Percentiles rank a stretch among this genome's conserved stretches.
These are phyloP conservation scores for Dactylellina drechsleri DNA, from an alignment of 2,329 filamentous ascomycete genomes.

Conservation along the genomic window DNA sequence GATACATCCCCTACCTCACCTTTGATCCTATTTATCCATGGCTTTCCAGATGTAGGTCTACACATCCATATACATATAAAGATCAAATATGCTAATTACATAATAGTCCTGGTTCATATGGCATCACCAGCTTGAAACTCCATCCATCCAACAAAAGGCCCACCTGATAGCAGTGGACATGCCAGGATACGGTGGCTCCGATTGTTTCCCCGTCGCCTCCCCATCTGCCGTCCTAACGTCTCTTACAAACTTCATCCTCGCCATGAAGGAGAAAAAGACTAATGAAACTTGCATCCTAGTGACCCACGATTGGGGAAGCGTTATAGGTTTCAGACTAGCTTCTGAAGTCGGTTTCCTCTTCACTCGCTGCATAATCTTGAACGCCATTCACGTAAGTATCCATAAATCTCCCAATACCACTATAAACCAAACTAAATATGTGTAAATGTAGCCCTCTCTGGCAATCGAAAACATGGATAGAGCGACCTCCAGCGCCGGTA, in stretches of 20 bases:
- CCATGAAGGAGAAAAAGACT: constrained; percentile 43
- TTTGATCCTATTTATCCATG: constrained; percentile 45
- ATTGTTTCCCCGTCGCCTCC: constrained; percentile 24
- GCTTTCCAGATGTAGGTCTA: constrained; percentile 46
- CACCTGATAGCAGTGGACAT: constrained; percentile 50
- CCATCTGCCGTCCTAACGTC: constrained; percentile 32
- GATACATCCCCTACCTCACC: constrained; percentile 37
- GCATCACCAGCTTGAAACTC: constrained; percentile 45
- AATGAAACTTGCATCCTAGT: constrained; percentile 46
- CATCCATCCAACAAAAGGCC: constrained; percentile 47
- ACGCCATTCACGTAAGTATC: constrained; percentile 32
- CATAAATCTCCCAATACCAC: not conserved
- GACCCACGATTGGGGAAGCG: constrained; percentile 51
- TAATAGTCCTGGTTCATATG: constrained; percentile 50
- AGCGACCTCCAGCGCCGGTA: constrained; percentile 42
- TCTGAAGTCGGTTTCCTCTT: constrained; percentile 47
- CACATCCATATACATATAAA: not conserved
- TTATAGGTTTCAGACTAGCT: constrained; percentile 45
- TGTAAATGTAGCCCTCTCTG: constrained; percentile 29
- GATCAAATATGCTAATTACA: not conserved
- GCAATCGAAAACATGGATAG: constrained; percentile 34
- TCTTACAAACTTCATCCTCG: constrained; percentile 39
- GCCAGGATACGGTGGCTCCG: constrained; percentile 48
- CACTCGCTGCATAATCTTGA: constrained; percentile 46
- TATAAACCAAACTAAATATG: not conserved